Base-by-base conservation (phyloP, 2,329 filamentous ascomycete genomes). In the Peltaster fructicola region DNA sequence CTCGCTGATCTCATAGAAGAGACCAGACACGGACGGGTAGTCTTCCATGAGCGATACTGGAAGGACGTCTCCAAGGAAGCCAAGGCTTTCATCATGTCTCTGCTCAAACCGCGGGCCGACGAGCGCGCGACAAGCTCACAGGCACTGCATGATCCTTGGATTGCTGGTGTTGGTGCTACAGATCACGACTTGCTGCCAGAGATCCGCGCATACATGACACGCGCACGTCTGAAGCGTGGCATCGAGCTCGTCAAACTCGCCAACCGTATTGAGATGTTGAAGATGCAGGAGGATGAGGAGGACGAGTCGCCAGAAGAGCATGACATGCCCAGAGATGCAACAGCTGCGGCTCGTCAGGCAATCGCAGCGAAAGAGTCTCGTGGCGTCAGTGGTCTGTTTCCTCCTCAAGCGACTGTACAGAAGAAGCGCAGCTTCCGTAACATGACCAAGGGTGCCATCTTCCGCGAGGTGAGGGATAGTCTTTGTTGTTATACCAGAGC, bases 1-100 rank as follows among this genome's bases (percentile, higher is more conserved):
- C 63, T 98, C 23, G 68, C 76, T 37, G 88, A 95, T 43, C 63
- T 98, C 37, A 90, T 98, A 38, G 80, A 93, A 35, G 88, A 98
- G 56, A 95, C 84, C 57, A 81, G 70, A 43, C 72, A 68, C 33
- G 76, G 72, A 19, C 68, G 73, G 24, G 78, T 98, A 31, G 68
- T 92, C 26, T 98, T 95, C 67, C 88, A 98, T 51, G 84, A 93
- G 48, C 72, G 85, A 29, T 98, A 95, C 58, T 98, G 88, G 88
- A 88, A 82, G 50, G 88, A 93, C 40, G 88, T 98, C 43, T 93
- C 84, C 49, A 64, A 77, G 24, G 84, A 95, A 39, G 88, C 84
- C 37, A 98, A 95, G 58, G 72, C 85, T 38, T 98, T 98, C 50
- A 95, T 98, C 54, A 57, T 75, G 32, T 59, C 61, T 29, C 65